Evolutionary conservation across 768 basidiomycete species (phyloP).

Genomic region (Rhodotorula paludigena): DNA sequence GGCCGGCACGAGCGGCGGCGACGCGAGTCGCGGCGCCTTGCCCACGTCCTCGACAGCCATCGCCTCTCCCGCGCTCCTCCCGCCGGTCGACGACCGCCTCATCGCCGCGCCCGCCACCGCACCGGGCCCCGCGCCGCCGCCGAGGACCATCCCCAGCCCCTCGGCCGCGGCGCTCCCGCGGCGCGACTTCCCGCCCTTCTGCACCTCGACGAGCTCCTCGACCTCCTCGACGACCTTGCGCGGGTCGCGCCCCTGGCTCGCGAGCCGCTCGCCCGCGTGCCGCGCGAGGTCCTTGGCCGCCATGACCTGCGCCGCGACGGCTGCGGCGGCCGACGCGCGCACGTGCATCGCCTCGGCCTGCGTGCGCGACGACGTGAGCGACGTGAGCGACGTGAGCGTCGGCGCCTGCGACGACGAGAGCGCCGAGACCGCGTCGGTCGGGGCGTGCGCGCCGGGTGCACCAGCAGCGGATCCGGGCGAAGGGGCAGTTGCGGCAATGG

Average conservation of each 20-base stretch:
- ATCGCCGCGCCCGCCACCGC: not conserved
- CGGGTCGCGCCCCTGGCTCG: not conserved
- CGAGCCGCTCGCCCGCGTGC: constrained; percentile 19
- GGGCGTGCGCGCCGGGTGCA: too few relatives aligned
- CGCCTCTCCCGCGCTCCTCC: not conserved
- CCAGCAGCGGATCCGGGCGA: too few relatives aligned
- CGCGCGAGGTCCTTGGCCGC: constrained; percentile 37
- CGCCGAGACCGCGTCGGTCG: not conserved
- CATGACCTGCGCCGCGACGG: constrained; percentile 38
- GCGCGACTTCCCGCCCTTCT: constrained; percentile 5
- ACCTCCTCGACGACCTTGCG: constrained; percentile 19
- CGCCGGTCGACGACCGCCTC: not conserved
- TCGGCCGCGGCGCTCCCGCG: not conserved
- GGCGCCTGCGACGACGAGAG: constrained; percentile 15
- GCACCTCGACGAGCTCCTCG: constrained; percentile 5
- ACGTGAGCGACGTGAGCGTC: constrained; percentile 14
- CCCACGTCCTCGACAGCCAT: constrained; percentile 24
- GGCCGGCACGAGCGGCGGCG: not conserved
- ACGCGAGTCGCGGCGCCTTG: not conserved
- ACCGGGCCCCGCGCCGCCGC: not conserved
- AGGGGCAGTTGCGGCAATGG: too few relatives aligned
- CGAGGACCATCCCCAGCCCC: constrained; percentile 2
- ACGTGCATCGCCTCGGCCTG: constrained; percentile 34
- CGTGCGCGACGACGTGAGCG: constrained; percentile 8
- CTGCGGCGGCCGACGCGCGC: constrained; percentile 36